A percentile compares a stretch with the other conserved stretches of the same genome.
These are phyloP conservation scores for Misopates orontium DNA, from an alignment of 257 asterid genomes.

Conservation along the genomic window DNA sequence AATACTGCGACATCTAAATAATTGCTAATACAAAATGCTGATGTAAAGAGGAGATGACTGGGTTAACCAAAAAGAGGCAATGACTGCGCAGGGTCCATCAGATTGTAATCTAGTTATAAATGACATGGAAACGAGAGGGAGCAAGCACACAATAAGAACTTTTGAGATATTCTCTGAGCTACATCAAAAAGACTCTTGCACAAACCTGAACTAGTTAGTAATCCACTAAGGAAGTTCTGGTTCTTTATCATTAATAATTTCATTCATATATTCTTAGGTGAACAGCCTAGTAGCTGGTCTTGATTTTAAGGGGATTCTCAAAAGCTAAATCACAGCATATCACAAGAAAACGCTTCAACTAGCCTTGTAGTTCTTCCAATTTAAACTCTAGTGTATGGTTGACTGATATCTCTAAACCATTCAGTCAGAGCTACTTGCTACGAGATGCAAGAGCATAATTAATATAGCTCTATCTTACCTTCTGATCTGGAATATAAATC, in stretches of 20 bases:
- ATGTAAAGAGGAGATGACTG: background rate
- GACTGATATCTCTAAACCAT: background rate
- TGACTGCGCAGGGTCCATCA: background rate
- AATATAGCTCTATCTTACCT: conserved; percentile 44
- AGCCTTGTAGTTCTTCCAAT: background rate
- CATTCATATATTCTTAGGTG: background rate
- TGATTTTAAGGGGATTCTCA: background rate
- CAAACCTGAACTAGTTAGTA: background rate
- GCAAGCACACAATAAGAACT: background rate
- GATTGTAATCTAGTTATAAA: background rate
- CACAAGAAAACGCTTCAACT: background rate
- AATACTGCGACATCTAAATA: background rate
- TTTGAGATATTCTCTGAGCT: no score
- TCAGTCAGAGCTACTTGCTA: background rate
- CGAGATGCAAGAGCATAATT: conserved; percentile 12
- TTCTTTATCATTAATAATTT: conserved; percentile 4
- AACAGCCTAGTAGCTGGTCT: background rate
- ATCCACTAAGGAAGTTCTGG: background rate
- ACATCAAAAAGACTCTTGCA: no score
- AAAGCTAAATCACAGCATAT: conserved; percentile 7
- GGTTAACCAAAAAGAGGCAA: no score
- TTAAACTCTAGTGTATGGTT: background rate
- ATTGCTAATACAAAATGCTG: background rate
- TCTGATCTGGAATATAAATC: conserved; percentile 82
- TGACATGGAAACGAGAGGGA: background rate